Percentiles rank a stretch among this genome's conserved stretches.
phyloP scores from a whole-genome alignment of 768 basidiomycete species.

The Sporobolomyces phaffii region DNA sequence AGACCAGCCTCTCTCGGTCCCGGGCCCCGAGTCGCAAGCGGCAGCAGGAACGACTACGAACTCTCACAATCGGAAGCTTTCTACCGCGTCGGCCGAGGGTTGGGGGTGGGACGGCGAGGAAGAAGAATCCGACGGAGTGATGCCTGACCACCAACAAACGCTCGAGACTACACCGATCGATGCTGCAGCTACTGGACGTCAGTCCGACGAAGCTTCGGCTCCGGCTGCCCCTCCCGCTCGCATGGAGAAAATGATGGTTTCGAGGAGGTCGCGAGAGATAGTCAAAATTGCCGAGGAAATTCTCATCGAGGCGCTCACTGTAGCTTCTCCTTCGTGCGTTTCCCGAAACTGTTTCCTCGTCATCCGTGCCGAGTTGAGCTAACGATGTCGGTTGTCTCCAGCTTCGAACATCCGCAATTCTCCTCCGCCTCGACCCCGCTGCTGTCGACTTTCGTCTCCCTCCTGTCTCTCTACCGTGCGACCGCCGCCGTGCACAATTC shows the following conservation, averaged over 20 bases:
- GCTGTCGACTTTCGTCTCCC: constrained; percentile 39
- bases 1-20: neutral
- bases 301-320: constrained; percentile 33
- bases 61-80: neutral
- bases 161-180: too few relatives aligned
- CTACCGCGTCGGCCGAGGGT: neutral
- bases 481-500: constrained; percentile 46
- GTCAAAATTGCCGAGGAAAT: constrained; percentile 31
- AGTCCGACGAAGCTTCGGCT: neutral
- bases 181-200: too few relatives aligned
- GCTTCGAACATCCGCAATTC: constrained; percentile 33
- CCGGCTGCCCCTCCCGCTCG: neutral
- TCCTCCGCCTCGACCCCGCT: constrained; percentile 30
- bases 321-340: constrained; percentile 28
- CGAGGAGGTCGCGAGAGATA: constrained; percentile 24
- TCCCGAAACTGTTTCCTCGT: neutral
- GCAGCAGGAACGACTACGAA: neutral
- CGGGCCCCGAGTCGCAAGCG: neutral
- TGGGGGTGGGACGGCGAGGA: constrained; percentile 28
- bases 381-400: neutral
- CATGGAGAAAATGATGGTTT: constrained; percentile 35
- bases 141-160: too few relatives aligned
- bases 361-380: constrained; percentile 19
- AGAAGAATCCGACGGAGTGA: neutral
- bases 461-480: constrained; percentile 48